Conservation (phyloP, 345 rosid genomes). For the Ceriops decandra region DNA sequence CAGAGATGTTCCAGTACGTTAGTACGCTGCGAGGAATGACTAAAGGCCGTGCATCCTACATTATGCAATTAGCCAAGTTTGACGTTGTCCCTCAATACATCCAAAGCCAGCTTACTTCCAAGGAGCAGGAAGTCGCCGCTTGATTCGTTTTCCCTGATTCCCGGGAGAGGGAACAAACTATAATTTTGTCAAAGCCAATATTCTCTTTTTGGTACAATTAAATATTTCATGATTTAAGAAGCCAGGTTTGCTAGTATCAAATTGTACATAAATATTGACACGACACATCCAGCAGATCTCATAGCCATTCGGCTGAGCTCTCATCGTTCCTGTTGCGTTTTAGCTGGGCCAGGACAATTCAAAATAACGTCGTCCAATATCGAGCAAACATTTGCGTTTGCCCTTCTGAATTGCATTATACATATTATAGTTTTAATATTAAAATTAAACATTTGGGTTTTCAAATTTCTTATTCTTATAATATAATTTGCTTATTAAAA, state of each 20-base stretch:
- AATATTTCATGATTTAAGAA: background rate
- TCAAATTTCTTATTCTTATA: no score
- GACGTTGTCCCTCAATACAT: constrained; percentile 90
- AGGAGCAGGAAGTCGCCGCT: constrained; percentile 86
- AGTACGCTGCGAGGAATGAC: constrained; percentile 93
- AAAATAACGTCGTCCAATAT: no score
- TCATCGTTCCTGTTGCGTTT: no score
- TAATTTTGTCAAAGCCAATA: constrained; percentile 10
- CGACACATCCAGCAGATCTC: no score
- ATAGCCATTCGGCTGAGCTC: no score
- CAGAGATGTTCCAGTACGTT: constrained; percentile 99
- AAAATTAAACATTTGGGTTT: no score
- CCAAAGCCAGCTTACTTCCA: constrained; percentile 79
- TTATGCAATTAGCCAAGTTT: constrained; percentile 87
- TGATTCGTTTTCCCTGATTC: constrained; percentile 23
- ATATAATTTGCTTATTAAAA: no score
- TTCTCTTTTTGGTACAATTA: background rate
- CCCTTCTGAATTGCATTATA: no score
- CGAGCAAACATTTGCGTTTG: no score
- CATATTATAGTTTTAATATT: no score
- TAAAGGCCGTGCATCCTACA: constrained; percentile 94
- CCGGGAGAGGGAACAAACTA: background rate
- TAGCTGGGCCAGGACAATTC: no score
- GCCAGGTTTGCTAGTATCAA: constrained; percentile 3
- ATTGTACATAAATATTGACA: no score